Conservation (phyloP, 176 grass and related monocot genomes). For the Musa troglodytarum region DNA sequence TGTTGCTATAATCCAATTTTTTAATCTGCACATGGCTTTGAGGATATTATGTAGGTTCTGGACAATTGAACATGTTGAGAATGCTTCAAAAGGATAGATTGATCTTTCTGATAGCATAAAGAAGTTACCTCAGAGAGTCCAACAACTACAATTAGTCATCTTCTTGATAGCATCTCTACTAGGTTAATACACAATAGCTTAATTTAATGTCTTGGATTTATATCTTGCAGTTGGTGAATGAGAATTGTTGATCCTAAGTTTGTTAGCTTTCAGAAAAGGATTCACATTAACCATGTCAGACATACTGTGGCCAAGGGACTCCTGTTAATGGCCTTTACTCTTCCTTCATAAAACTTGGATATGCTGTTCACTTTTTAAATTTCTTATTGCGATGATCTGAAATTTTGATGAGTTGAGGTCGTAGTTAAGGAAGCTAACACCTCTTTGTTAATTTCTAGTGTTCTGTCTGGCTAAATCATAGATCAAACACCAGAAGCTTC, state of each 20-base stretch:
- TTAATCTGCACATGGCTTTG: no score
- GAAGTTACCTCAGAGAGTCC: not conserved
- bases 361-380: no score
- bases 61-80: not conserved
- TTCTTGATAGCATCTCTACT: not conserved
- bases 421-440: not conserved
- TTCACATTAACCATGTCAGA: not conserved
- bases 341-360: not conserved
- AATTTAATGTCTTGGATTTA: no score
- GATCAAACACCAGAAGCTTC: not conserved
- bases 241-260: not conserved
- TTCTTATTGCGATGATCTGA: no score
- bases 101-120: no score
- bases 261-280: not conserved
- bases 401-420: not conserved
- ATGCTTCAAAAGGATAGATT: not conserved
- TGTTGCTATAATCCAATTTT: no score
- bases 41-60: not conserved
- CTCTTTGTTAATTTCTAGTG: not conserved
- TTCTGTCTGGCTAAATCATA: not conserved
- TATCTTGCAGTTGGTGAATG: no score
- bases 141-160: not conserved
- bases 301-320: not conserved
- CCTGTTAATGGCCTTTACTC: not conserved
- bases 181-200: no score